Evolutionary conservation across 2,329 filamentous ascomycete genomes (phyloP), one percentile per base, ranked within the genome.

Genomic region (Leptographium procerum): DNA sequence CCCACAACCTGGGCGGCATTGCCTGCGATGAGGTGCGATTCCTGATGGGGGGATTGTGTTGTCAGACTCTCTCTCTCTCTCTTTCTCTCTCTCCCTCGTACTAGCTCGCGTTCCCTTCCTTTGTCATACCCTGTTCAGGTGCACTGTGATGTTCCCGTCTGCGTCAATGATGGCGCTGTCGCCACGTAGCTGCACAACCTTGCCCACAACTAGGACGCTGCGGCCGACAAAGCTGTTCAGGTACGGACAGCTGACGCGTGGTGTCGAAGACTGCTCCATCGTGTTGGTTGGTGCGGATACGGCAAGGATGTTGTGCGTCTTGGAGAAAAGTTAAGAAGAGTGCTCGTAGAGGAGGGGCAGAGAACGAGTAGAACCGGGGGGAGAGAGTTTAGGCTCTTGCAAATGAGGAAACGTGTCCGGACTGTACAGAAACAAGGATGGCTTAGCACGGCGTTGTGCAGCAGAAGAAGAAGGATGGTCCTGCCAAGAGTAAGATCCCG

Each of bases 161-260:
- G 89, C 86, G 59, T 96, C 90, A 33, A 97, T 81, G 7, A 84
- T 83, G 0, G 91, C 92, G 55, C 82, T 81, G 56, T 94, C 88
- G 64, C 91, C 91, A 56, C 86, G 85, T 28, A 97, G 78, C 66
- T 94, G 86, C 4, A 83, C 81, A 52, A 97, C 91, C 66, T 87
- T 91, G 66, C 94, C 94, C 6, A 95, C 79, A 58, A 97, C 78
- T 66, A 91, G 91, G 62, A 97, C 88, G 62, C 88, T 88, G 64
- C 83, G 81, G 64, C 79, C 78, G 64, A 85, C 78, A 74, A 91
- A 95, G 67, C 79, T 79, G 69, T 90, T 83, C 59, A 97, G 86
- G 73, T 92, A 88, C 47, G 80, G 75, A 57, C 88, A 87, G 53
- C 88, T 89, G 70, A 96, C 84, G 71, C 94, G 91, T 33, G 94